Evolutionary conservation across 2,329 filamentous ascomycete species (phyloP), one percentile per base, ranked within the genome.

Genomic region (Aaosphaeria pasadenensis): DNA sequence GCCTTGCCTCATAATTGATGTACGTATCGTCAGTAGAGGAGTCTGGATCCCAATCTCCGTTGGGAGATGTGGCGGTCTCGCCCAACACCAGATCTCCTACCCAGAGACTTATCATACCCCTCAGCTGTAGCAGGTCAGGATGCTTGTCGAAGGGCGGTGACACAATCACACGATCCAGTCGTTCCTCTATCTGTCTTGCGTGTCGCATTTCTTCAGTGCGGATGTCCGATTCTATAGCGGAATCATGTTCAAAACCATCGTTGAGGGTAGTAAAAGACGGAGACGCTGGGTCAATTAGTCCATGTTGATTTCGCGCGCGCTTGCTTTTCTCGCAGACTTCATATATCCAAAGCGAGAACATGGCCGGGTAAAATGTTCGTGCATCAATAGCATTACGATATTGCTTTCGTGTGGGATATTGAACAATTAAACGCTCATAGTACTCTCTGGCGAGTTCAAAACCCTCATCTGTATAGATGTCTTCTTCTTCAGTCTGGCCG

Each of bases 311-410:
- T 39, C 77, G 44, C 64, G 62, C 46, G 67, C 72, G 60, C 80
- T 80, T 73, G 84, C 84, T 70, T 49, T 63, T 67, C 42, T 82
- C 76, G 60, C 88, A 82, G 1, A 85, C 76, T 52, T 87, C 83
- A 65, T 89, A 91, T 44, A 96, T 80, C 81, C 94, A 92, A 41
- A 90, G 81, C 43, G 84, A 84, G 57, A 92, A 85, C 73, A 95
- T 81, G 11, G 87, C 87, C 11, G 88, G 85, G 72, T 90, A 91
- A 66, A 96, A 95, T 51, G 89, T 84, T 35, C 88, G 64, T 7
- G 88, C 84, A 54, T 83, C 87, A 39, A 85, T 71, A 3, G 77
- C 72, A 44, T 81, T 72, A 0, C 84, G 83, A 5, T 78, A 76
- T 77, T 58, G 85, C 82, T 74, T 87, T 85, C 5, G 89, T 86